Evolutionary conservation across 2,329 filamentous ascomycete genomes (phyloP).

Genomic region (Hypoxylon sp.): DNA sequence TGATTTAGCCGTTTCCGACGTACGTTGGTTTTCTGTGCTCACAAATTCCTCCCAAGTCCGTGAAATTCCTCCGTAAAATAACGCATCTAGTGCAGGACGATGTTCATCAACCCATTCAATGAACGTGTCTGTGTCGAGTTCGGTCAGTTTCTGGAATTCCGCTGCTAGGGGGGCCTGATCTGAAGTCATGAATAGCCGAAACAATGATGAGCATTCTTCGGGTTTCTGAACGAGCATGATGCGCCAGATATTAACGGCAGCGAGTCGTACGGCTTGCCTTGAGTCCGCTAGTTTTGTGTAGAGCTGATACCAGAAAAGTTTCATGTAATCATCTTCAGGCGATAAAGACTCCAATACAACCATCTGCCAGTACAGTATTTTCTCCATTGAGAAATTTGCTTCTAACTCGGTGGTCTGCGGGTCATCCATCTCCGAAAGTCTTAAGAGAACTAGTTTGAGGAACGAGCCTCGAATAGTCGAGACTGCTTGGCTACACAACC

Average conservation of each 20-base stretch:
- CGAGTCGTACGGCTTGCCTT: conserved; percentile 74
- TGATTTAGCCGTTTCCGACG: conserved; percentile 78
- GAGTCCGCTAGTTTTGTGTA: conserved; percentile 88
- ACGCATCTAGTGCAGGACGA: conserved; percentile 79
- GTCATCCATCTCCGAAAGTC: conserved; percentile 86
- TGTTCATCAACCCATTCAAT: conserved; percentile 89
- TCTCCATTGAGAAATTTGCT: conserved; percentile 80
- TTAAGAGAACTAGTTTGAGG: conserved; percentile 81
- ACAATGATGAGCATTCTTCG: conserved; percentile 79
- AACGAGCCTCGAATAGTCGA: conserved; percentile 81
- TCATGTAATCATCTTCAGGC: conserved; percentile 83
- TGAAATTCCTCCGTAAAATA: conserved; percentile 86
- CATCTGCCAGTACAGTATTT: conserved; percentile 95
- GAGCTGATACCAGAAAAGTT: conserved; percentile 90
- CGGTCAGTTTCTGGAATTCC: conserved; percentile 86
- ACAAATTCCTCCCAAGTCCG: conserved; percentile 92
- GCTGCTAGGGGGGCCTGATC: conserved; percentile 79
- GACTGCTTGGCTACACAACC: conserved; percentile 90
- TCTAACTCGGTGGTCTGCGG: conserved; percentile 70
- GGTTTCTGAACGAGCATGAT: conserved; percentile 95
- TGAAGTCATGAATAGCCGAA: conserved; percentile 77
- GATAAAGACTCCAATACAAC: conserved; percentile 85
- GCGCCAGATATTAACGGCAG: conserved; percentile 88
- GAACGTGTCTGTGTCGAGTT: conserved; percentile 90
- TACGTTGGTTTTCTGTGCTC: conserved; percentile 81